Percentiles rank a stretch among this genome's conserved stretches.
Conservation (phyloP, 2,329 filamentous ascomycete species). For the Paraphaeosphaeria minitans region DNA sequence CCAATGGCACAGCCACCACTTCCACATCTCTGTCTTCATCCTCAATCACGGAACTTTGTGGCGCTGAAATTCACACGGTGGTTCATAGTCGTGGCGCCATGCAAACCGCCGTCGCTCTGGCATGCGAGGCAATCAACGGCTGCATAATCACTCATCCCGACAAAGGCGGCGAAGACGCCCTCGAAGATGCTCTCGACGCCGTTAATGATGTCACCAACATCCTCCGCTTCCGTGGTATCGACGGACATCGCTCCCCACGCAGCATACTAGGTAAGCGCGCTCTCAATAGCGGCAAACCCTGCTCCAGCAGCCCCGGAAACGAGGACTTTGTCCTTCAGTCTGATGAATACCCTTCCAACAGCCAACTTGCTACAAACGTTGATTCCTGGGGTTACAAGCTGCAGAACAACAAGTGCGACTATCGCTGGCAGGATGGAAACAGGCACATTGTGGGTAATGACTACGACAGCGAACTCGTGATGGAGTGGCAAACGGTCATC, state of each 20-base stretch:
- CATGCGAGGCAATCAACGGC: neutral
- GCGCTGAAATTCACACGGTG: neutral
- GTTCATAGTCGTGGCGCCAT: neutral
- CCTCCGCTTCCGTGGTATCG: neutral
- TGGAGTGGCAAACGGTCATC: slow-evolving; percentile 17
- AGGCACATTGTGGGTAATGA: neutral
- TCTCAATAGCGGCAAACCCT: neutral
- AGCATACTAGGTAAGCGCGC: neutral
- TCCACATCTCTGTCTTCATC: too few relatives aligned
- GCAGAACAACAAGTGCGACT: slow-evolving; percentile 7
- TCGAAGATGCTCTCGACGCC: neutral
- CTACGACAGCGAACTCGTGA: slow-evolving; percentile 15
- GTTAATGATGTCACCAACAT: neutral
- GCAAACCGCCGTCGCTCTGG: neutral
- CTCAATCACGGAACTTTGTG: neutral
- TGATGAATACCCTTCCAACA: slow-evolving; percentile 1
- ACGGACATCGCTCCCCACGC: slow-evolving; percentile 2
- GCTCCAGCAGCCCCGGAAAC: neutral
- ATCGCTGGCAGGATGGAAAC: slow-evolving; percentile 4
- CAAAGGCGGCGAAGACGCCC: neutral
- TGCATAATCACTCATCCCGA: slow-evolving; percentile 2
- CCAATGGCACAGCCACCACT: neutral
- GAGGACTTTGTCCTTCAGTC: neutral
- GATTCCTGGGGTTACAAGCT: slow-evolving; percentile 6
- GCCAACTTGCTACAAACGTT: neutral